Evolutionary conservation across 768 basidiomycete species (phyloP).

Genomic region (Suillus hirtellus): DNA sequence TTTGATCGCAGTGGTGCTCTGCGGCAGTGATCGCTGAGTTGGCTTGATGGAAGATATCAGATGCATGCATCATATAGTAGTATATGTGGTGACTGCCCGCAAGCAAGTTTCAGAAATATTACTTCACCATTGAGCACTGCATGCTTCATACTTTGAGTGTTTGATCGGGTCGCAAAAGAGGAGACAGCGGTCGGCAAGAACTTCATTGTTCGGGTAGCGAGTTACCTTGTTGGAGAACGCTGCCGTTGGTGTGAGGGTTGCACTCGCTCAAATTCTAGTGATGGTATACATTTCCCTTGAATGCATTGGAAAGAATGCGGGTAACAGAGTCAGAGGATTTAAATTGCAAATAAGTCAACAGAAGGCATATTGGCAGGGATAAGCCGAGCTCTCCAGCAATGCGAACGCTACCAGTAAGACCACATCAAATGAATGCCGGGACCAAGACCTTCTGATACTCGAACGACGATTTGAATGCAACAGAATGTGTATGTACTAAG

Average conservation of each 20-base stretch:
- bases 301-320: not conserved
- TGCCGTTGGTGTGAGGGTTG: too few species aligned
- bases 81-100: not conserved
- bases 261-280: not conserved
- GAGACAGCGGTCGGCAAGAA: not conserved
- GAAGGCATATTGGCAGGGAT: not conserved
- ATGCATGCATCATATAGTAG: not conserved
- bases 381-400: not conserved
- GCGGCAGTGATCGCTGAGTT: not conserved
- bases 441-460: conserved; percentile 1
- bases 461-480: conserved; percentile 3
- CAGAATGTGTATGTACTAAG: conserved; percentile 12
- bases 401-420: not conserved
- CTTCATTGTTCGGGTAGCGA: too few species aligned
- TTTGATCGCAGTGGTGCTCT: not conserved
- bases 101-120: not conserved
- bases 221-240: too few species aligned
- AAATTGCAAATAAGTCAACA: not conserved
- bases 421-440: not conserved
- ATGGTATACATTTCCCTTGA: not conserved
- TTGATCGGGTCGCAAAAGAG: not conserved
- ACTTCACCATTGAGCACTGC: not conserved
- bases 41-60: not conserved
- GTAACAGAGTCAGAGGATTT: not conserved
- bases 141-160: too few species aligned